phyloP scores from a whole-genome alignment of 2,329 filamentous ascomycete genomes.

The Cytospora piceicola region DNA sequence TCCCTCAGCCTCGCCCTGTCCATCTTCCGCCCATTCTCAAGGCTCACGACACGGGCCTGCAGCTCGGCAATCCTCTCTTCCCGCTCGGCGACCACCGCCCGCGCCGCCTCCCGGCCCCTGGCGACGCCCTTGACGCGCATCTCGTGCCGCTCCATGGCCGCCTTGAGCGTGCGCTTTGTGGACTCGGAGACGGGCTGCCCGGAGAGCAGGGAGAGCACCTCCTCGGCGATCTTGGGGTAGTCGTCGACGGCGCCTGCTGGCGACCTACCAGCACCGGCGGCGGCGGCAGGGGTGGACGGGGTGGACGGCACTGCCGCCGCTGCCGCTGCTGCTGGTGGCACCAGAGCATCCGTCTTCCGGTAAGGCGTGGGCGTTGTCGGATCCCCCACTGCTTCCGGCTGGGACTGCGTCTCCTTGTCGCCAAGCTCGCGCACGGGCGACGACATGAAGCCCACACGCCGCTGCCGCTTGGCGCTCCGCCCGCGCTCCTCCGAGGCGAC shows the following conservation, averaged over 20 bases:
- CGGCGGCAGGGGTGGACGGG: background rate
- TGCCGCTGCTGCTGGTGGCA: constrained; percentile 28
- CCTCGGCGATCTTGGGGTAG: constrained; percentile 45
- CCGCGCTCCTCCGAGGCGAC: constrained; percentile 26
- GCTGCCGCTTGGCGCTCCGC: constrained; percentile 25
- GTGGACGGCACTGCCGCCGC: background rate
- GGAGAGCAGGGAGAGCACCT: constrained; percentile 56
- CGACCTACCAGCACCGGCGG: background rate
- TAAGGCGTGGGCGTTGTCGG: constrained; percentile 25
- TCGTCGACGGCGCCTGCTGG: constrained; percentile 30
- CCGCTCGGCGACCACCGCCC: constrained; percentile 64
- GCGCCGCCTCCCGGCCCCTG: constrained; percentile 67
- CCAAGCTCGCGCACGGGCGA: background rate
- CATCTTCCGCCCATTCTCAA: constrained; percentile 42
- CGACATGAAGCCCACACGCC: constrained; percentile 7
- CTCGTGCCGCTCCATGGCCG: constrained; percentile 58
- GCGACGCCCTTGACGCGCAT: constrained; percentile 63
- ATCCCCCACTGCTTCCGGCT: background rate
- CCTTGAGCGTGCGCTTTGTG: constrained; percentile 44
- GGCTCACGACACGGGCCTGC: constrained; percentile 42
- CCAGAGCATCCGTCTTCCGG: constrained; percentile 25
- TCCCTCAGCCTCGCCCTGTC: constrained; percentile 28
- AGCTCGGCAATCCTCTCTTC: constrained; percentile 52
- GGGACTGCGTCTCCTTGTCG: background rate
- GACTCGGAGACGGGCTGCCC: constrained; percentile 46